Percentiles rank a stretch among this genome's conserved stretches.
These are phyloP conservation scores for Lactuca sativa DNA, from an alignment of 129 eudicot species.

Conservation along the genomic window DNA sequence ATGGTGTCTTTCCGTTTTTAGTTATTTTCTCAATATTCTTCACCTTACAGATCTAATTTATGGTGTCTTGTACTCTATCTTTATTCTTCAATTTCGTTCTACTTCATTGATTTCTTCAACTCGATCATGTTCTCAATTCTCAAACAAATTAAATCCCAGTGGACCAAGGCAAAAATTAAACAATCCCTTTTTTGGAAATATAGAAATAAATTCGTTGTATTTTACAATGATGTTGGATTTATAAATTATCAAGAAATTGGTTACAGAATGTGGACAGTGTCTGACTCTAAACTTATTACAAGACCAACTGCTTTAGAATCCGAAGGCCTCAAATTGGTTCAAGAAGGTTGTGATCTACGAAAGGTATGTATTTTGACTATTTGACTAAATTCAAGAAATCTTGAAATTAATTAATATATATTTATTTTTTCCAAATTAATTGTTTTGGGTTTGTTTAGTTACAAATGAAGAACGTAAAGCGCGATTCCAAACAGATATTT, in stretches of 20 bases:
- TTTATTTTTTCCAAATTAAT: conserved; percentile 6
- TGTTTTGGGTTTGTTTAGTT: conserved; percentile 28
- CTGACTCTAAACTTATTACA: conserved; percentile 65
- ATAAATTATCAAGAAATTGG: conserved; percentile 25
- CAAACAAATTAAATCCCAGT: conserved; percentile 5
- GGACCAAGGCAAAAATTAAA: conserved; percentile 18
- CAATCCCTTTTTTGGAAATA: background rate
- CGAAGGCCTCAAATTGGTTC: conserved; percentile 64
- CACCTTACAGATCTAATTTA: conserved; percentile 31
- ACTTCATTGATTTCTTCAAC: conserved; percentile 19
- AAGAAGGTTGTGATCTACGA: conserved; percentile 74
- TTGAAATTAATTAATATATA: conserved; percentile 1
- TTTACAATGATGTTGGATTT: conserved; percentile 17
- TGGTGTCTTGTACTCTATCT: conserved; percentile 14
- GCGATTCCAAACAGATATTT: conserved; percentile 50
- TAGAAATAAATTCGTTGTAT: background rate
- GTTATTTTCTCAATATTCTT: conserved; percentile 19
- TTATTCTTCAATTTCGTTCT: conserved; percentile 13
- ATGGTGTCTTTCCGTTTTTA: conserved; percentile 18
- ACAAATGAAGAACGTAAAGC: conserved; percentile 54
- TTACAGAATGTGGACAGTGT: conserved; percentile 70
- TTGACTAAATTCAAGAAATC: conserved; percentile 1
- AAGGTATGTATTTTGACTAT: conserved; percentile 41
- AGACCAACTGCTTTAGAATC: conserved; percentile 61
- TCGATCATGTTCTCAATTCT: conserved; percentile 29